Conservation (phyloP, 495 filamentous ascomycete species). For the Talaromyces nanjingensis region DNA sequence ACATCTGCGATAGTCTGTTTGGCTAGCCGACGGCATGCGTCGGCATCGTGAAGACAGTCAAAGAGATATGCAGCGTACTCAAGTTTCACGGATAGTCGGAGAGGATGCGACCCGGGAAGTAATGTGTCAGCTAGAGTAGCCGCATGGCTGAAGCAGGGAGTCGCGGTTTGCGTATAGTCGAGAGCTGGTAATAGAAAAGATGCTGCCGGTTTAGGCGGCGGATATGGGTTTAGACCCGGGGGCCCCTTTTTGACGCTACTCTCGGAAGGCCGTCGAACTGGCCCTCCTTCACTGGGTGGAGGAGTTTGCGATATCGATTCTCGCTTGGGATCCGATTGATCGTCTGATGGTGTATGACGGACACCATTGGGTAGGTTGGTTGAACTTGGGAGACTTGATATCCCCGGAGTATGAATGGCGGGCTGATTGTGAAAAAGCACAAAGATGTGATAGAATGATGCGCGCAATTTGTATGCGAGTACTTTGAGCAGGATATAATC, state of each 20-base stretch:
- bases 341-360: conserved; percentile 6
- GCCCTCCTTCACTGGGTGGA: conserved; percentile 39
- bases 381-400: conserved; percentile 24
- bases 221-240: conserved; percentile 38
- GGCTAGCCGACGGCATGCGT: conserved; percentile 66
- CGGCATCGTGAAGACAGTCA: conserved; percentile 81
- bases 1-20: conserved; percentile 82
- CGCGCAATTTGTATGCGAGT: conserved; percentile 82
- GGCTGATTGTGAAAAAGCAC: conserved; percentile 89
- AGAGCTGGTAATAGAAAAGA: conserved; percentile 69
- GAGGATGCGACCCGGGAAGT: conserved; percentile 80
- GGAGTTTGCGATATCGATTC: conserved; percentile 27
- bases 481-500: conserved; percentile 72
- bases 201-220: conserved; percentile 41
- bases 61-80: conserved; percentile 94
- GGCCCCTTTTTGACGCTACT: conserved; percentile 26
- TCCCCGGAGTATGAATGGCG: conserved; percentile 40
- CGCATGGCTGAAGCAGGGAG: conserved; percentile 73
- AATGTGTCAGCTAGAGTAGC: conserved; percentile 63
- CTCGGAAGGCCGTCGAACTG: conserved; percentile 28
- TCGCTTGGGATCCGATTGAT: conserved; percentile 12
- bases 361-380: conserved; percentile 15
- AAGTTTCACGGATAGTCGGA: conserved; percentile 84
- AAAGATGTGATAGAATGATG: conserved; percentile 93
- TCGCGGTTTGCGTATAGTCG: conserved; percentile 78